Percentiles rank a stretch among this genome's conserved stretches.
Conservation (phyloP, 225 moss, liverwort and hornwort genomes). For the Pseudisothecium myosuroides region DNA sequence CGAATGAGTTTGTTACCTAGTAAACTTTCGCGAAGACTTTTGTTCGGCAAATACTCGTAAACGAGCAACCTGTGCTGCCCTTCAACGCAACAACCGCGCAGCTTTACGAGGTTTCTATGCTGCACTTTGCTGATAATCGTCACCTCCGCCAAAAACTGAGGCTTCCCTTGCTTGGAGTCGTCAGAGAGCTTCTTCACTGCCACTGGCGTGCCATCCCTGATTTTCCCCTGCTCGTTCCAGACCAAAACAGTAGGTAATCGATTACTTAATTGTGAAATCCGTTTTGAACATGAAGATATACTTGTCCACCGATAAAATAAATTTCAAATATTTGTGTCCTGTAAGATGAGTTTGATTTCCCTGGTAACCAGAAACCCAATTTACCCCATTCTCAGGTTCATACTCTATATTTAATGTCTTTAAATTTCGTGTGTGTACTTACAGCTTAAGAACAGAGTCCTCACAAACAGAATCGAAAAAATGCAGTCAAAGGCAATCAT, state of each 20-base stretch:
- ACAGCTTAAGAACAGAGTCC: neutral
- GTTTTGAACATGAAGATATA: neutral
- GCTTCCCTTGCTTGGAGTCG: conserved; percentile 31
- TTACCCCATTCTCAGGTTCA: neutral
- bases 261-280: neutral
- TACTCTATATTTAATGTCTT: neutral
- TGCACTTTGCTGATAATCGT: conserved; percentile 47
- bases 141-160: conserved; percentile 47
- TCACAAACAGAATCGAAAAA: neutral
- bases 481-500: neutral
- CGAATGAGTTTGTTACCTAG: conserved; percentile 13
- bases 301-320: neutral
- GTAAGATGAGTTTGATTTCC: neutral
- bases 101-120: conserved; percentile 47
- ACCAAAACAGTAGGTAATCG: neutral
- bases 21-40: conserved; percentile 35
- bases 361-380: neutral
- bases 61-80: conserved; percentile 37
- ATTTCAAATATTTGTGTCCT: neutral
- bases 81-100: conserved; percentile 50
- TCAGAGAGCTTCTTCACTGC: conserved; percentile 39
- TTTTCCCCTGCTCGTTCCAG: conserved; percentile 11
- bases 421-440: neutral
- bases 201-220: conserved; percentile 19
- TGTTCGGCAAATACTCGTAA: conserved; percentile 48